A percentile compares a stretch with the other conserved stretches of the same genome.
Conservation (phyloP, 2,329 filamentous ascomycete genomes). For the Cladophialophora yegresii region DNA sequence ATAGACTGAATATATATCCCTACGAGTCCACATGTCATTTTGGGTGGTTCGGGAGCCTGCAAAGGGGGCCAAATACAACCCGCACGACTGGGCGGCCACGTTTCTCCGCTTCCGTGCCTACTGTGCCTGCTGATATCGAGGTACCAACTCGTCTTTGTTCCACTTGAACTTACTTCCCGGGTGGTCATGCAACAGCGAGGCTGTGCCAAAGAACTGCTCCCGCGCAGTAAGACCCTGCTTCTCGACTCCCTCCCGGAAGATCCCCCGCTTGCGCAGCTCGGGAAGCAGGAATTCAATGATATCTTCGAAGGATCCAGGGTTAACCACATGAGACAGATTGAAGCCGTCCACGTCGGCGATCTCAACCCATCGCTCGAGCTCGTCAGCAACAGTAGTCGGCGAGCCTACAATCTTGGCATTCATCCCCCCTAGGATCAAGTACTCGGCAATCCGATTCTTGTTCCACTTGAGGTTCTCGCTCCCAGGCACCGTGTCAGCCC, state of each 20-base stretch:
- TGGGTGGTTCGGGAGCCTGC: too few species aligned
- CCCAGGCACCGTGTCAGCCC: conserved; percentile 40
- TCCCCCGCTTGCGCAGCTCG: conserved; percentile 48
- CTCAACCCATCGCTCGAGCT: conserved; percentile 65
- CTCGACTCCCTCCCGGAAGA: conserved; percentile 40
- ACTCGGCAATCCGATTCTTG: conserved; percentile 51
- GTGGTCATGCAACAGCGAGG: conserved; percentile 27
- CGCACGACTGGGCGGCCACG: neutral
- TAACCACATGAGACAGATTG: conserved; percentile 58
- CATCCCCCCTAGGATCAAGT: conserved; percentile 52
- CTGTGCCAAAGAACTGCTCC: conserved; percentile 35
- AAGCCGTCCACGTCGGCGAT: conserved; percentile 74
- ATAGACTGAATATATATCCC: too few species aligned
- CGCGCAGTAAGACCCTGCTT: conserved; percentile 24
- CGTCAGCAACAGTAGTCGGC: conserved; percentile 64
- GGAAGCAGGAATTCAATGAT: conserved; percentile 54
- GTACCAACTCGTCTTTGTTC: conserved; percentile 14
- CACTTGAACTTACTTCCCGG: conserved; percentile 28
- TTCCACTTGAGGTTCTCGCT: conserved; percentile 40
- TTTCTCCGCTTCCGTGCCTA: neutral
- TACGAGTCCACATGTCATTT: too few species aligned
- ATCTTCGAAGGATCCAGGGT: conserved; percentile 56
- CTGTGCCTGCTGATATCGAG: conserved; percentile 13
- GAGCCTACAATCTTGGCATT: conserved; percentile 58
- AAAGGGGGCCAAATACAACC: neutral